phyloP scores from a whole-genome alignment of 2,329 filamentous ascomycete species.

The Penicillium sp. region DNA sequence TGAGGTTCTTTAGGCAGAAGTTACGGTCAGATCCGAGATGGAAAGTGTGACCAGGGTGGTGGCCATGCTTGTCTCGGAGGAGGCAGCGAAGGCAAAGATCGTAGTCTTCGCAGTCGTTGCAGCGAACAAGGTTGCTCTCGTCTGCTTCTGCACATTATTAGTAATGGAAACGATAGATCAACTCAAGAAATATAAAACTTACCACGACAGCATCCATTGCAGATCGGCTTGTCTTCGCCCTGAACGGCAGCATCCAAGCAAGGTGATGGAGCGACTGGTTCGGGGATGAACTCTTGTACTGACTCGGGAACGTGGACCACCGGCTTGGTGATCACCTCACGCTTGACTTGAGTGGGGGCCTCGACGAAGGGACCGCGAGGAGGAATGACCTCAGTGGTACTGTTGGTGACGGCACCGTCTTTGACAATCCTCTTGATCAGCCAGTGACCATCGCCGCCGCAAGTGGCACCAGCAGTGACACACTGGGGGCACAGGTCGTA shows the following conservation, averaged over 20 bases:
- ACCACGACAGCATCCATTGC: conserved; percentile 68
- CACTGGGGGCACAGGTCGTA: conserved; percentile 89
- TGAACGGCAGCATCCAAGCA: conserved; percentile 19
- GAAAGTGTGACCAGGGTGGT: conserved; percentile 87
- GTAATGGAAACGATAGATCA: conserved; percentile 18
- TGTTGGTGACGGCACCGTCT: conserved; percentile 77
- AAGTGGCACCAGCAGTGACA: conserved; percentile 73
- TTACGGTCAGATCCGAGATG: conserved; percentile 54
- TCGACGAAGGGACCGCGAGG: conserved; percentile 58
- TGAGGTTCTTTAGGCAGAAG: conserved; percentile 61
- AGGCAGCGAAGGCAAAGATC: conserved; percentile 90
- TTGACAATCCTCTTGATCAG: conserved; percentile 86
- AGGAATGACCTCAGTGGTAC: conserved; percentile 77
- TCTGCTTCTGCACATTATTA: conserved; percentile 58
- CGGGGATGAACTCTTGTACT: conserved; percentile 25
- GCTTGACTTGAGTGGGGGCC: conserved; percentile 12
- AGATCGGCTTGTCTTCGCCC: conserved; percentile 46
- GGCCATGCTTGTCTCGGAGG: conserved; percentile 74
- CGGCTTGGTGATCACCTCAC: conserved; percentile 17
- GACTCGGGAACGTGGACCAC: conserved; percentile 14
- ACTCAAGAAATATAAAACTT: conserved; percentile 23
- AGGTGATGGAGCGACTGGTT: conserved; percentile 15
- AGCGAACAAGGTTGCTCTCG: conserved; percentile 82
- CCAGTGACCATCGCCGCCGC: conserved; percentile 81
- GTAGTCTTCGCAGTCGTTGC: conserved; percentile 81